These are phyloP conservation scores for Trichoderma sp. DNA, from an alignment of 2,329 filamentous ascomycete genomes.

Conservation along the genomic window DNA sequence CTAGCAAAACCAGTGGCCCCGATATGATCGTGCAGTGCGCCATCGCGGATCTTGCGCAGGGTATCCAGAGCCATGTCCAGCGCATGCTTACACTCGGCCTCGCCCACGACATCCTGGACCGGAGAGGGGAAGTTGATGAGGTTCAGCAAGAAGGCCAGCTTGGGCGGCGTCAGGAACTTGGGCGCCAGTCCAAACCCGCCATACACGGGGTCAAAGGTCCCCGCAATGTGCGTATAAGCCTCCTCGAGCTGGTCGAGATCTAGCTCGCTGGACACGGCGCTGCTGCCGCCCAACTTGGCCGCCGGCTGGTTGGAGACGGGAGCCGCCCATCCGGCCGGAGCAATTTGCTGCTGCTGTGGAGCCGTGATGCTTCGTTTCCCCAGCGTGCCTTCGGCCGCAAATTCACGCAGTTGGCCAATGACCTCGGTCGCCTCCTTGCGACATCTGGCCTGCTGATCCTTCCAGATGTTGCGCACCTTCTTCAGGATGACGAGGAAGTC, in stretches of 20 bases:
- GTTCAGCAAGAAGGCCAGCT: conserved; percentile 78
- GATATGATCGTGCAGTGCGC: conserved; percentile 59
- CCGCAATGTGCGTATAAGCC: conserved; percentile 77
- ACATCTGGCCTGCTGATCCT: conserved; percentile 79
- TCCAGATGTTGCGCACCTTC: conserved; percentile 77
- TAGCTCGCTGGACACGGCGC: conserved; percentile 63
- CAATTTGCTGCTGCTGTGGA: conserved; percentile 37
- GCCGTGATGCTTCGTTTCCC: conserved; percentile 46
- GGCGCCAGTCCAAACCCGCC: conserved; percentile 81
- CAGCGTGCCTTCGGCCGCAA: conserved; percentile 83
- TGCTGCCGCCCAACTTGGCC: conserved; percentile 32
- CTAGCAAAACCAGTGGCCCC: conserved; percentile 61
- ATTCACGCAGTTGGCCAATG: conserved; percentile 76
- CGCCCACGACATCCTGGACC: conserved; percentile 85
- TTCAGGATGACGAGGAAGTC: conserved; percentile 81
- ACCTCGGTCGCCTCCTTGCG: conserved; percentile 83
- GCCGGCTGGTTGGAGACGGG: conserved; percentile 37
- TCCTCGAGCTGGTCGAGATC: conserved; percentile 92
- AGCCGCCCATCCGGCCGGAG: conserved; percentile 39
- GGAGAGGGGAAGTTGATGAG: conserved; percentile 70
- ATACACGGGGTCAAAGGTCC: conserved; percentile 75
- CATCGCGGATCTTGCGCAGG: conserved; percentile 68
- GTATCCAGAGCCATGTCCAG: conserved; percentile 80
- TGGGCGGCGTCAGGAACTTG: conserved; percentile 88
- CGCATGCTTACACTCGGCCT: conserved; percentile 72